Base-by-base conservation (phyloP, 768 basidiomycete species). In the Serendipita sp. region DNA sequence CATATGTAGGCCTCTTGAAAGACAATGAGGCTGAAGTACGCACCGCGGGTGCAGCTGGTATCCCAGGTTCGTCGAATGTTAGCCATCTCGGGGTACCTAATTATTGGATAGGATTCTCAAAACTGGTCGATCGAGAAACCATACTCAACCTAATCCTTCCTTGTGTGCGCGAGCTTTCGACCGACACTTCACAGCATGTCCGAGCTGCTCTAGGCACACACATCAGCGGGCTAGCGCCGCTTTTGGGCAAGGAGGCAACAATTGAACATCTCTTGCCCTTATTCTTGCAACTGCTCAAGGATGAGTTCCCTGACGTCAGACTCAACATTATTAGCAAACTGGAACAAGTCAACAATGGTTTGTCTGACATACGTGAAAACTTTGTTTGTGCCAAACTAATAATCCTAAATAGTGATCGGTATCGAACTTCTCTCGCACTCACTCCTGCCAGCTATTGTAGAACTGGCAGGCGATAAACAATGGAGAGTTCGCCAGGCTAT, bases 401-500 rank as follows among this genome's bases (percentile, higher is more conserved):
- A 65, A 40, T 6, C 40, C 40, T 13, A 40, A 40, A 1, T 67
- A 94, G 96, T 98, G n/a, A 98, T 99, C 68, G 96, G 96, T 52
- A 96, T 98, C 70, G 91, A 97, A 66, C 80, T 92, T 34, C 77
- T 99, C 62, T 91, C 92, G 0, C 92, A 94, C 68, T 94, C 91
- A 68, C 86, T 99, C 43, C 82, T 99, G 34, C 96, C 96, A 6
- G 96, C 96, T 43, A 98, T 99, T 68, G 89, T 98, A 67, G 91
- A 98, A 72, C 80, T 99, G 37, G 96, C 96, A 5, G 95, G 98
- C 74, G 96, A 99, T 78, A 99, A 98, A 73, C 96, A 96, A 66
- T 99, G 96, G 96, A 88, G 96, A 33, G 95, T 99, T 18, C 87
- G 96, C 69, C 96, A 99, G 75, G 96, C 96, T 5, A 98, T 99